phyloP scores from a whole-genome alignment of 1,284 basidiomycete species.

The Cystobasidium sp. region DNA sequence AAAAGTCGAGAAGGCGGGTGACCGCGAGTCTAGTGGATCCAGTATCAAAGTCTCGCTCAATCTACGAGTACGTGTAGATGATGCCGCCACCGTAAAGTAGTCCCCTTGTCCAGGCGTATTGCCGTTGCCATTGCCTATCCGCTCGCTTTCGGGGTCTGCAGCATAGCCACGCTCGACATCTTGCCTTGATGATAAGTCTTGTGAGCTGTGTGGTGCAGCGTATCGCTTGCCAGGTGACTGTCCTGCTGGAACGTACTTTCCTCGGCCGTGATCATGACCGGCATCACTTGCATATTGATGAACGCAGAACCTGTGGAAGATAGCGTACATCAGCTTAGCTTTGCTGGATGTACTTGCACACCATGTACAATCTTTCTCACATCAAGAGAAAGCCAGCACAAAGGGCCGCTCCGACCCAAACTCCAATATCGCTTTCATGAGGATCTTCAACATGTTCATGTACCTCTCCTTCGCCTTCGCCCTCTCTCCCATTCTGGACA shows the following conservation, averaged over 20 bases:
- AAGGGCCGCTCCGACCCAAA: constrained; percentile 70
- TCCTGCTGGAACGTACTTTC: not conserved
- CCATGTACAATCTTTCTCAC: constrained; percentile 62
- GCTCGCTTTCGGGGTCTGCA: constrained; percentile 9
- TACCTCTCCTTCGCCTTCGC: constrained; percentile 29
- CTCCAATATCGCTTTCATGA: constrained; percentile 38
- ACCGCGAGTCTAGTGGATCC: constrained; percentile 49
- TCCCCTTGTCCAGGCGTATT: constrained; percentile 20
- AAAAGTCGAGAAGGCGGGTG: constrained; percentile 67
- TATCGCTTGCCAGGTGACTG: constrained; percentile 19
- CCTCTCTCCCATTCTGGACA: constrained; percentile 14
- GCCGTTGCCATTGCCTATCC: not conserved
- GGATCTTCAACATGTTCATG: constrained; percentile 39
- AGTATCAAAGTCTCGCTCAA: constrained; percentile 14
- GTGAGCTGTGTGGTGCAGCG: not conserved
- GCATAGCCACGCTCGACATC: constrained; percentile 22
- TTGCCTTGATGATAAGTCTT: not conserved
- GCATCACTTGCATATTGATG: constrained; percentile 38
- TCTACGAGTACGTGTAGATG: not conserved
- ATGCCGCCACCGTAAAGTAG: constrained; percentile 32
- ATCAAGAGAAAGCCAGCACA: constrained; percentile 81
- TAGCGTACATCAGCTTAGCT: no score
- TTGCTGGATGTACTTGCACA: no score
- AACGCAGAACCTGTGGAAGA: constrained; percentile 36
- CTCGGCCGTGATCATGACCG: constrained; percentile 13